A percentile compares a stretch with the other conserved stretches of the same genome.
These are phyloP conservation scores for Austroboletus eburneus DNA, from an alignment of 768 basidiomycete species.

Conservation along the genomic window DNA sequence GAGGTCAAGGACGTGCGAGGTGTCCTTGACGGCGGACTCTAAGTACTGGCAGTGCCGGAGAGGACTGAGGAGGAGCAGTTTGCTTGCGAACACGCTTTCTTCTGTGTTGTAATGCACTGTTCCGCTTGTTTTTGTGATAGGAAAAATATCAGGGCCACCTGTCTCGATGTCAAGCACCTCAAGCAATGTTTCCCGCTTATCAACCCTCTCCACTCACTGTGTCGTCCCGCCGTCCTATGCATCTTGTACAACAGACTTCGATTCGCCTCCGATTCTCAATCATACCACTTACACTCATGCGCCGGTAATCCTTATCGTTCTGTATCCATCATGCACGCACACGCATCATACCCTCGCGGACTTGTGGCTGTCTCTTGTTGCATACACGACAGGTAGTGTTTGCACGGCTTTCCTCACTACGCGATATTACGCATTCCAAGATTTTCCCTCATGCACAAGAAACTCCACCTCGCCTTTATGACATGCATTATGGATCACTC, in stretches of 20 bases:
- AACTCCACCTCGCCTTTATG: constrained; percentile 17
- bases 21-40: constrained; percentile 82
- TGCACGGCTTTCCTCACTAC: constrained; percentile 10
- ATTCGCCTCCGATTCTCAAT: constrained; percentile 6
- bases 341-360: constrained; percentile 25
- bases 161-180: constrained; percentile 13
- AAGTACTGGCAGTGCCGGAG: constrained; percentile 24
- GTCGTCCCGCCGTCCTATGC: constrained; percentile 13
- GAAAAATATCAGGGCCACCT: constrained; percentile 27
- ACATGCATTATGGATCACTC: constrained; percentile 27
- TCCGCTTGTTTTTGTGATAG: constrained; percentile 26
- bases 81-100: constrained; percentile 21
- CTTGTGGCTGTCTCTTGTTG: constrained; percentile 15
- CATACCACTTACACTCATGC: constrained; percentile 28
- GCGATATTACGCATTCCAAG: constrained; percentile 8
- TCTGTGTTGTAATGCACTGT: constrained; percentile 28
- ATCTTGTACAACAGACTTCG: constrained; percentile 22
- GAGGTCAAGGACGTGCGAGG: constrained; percentile 88
- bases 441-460: constrained; percentile 18
- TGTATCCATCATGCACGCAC: constrained; percentile 33
- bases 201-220: constrained; percentile 4
- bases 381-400: constrained; percentile 13
- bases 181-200: constrained; percentile 3
- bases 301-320: constrained; percentile 29
- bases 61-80: constrained; percentile 16